Evolutionary conservation across 2,329 filamentous ascomycete genomes (phyloP).

Genomic region (Septoria linicola): DNA sequence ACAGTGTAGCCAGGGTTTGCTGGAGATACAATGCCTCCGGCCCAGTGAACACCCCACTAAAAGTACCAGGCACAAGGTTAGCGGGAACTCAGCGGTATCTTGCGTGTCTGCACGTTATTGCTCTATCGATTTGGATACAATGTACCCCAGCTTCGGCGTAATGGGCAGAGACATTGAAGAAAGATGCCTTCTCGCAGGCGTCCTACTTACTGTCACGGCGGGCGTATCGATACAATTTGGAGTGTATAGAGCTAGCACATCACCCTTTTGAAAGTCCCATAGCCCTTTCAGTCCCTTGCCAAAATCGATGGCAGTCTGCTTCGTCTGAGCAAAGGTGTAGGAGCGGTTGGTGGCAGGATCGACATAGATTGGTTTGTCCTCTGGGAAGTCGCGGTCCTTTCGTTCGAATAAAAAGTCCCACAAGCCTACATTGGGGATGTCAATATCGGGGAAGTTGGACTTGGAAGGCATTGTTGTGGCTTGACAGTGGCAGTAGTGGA

Average conservation of each 20-base stretch:
- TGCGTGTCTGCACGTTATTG: no score
- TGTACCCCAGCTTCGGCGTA: no score
- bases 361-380: slow-evolving; percentile 75
- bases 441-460: slow-evolving; percentile 56
- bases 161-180: no score
- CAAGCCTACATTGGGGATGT: slow-evolving; percentile 72
- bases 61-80: no score
- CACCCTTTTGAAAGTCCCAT: slow-evolving; percentile 77
- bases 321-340: slow-evolving; percentile 71
- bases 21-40: slow-evolving; percentile 76
- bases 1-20: slow-evolving; percentile 85
- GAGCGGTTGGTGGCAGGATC: slow-evolving; percentile 68
- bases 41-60: slow-evolving; percentile 81
- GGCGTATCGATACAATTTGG: slow-evolving; percentile 86
- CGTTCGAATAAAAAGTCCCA: slow-evolving; percentile 76
- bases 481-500: neutral
- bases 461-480: slow-evolving; percentile 22
- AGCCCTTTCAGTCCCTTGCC: slow-evolving; percentile 72
- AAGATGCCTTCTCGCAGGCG: no score
- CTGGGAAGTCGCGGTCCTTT: slow-evolving; percentile 63
- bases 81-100: no score
- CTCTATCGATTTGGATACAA: no score
- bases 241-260: slow-evolving; percentile 78
- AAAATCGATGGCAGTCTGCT: slow-evolving; percentile 67
- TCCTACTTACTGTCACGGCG: slow-evolving; percentile 65